A percentile compares a stretch with the other conserved stretches of the same genome.
Evolutionary conservation across 78 protist species (phyloP).

Genomic region (Dictyostelium discoideum): dicty_2.7 NC_007089.4:619501-620000

Average conservation of each 20-base stretch:
- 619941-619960: background rate
- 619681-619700: constrained; percentile 51
- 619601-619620: constrained; percentile 80
- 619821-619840: constrained; percentile 86
- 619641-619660: constrained; percentile 88
- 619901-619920: too few species aligned
- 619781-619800: constrained; percentile 82
- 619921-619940: too few species aligned
- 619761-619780: constrained; percentile 40
- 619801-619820: constrained; percentile 92
- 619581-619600: constrained; percentile 73
- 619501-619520: constrained; percentile 83
- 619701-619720: constrained; percentile 72
- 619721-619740: constrained; percentile 82
- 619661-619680: constrained; percentile 87
- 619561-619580: constrained; percentile 35
- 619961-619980: constrained; percentile 80
- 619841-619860: constrained; percentile 90
- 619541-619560: constrained; percentile 70
- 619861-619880: background rate
- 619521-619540: constrained; percentile 78
- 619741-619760: constrained; percentile 63
- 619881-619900: background rate
- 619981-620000: constrained; percentile 94
- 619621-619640: constrained; percentile 97